phyloP scores from a whole-genome alignment of 495 filamentous ascomycete genomes.

The Neurospora tetrasperma region DNA sequence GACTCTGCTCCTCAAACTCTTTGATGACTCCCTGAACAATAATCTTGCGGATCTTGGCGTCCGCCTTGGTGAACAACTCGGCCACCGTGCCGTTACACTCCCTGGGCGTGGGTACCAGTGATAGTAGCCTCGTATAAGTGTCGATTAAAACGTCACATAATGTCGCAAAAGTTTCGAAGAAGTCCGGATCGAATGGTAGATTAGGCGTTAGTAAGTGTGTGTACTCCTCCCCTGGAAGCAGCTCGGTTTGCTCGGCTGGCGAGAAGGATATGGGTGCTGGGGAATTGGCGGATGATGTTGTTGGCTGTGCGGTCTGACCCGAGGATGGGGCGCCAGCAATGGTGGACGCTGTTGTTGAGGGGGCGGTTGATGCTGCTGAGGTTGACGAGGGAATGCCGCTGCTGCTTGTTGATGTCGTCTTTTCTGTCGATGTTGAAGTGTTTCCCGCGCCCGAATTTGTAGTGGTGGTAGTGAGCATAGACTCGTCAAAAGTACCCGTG shows the following conservation, averaged over 20 bases:
- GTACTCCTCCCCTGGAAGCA: conserved; percentile 68
- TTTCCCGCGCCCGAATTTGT: not conserved
- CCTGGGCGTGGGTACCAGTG: conserved; percentile 54
- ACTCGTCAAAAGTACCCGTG: not conserved
- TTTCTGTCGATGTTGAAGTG: not conserved
- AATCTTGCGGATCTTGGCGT: conserved; percentile 73
- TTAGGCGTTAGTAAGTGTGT: conserved; percentile 78
- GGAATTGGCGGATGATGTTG: conserved; percentile 10
- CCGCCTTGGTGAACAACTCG: conserved; percentile 84
- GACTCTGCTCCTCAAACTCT: conserved; percentile 85
- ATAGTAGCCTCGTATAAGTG: conserved; percentile 69
- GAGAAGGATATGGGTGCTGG: conserved; percentile 35
- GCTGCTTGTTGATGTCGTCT: not conserved
- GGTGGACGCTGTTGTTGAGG: conserved; percentile 9
- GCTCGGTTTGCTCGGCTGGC: conserved; percentile 34
- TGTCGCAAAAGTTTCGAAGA: conserved; percentile 94
- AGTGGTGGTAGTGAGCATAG: not conserved
- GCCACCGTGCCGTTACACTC: conserved; percentile 53
- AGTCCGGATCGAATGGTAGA: conserved; percentile 96
- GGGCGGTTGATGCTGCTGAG: conserved; percentile 27
- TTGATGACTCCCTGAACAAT: conserved; percentile 74
- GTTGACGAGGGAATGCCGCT: conserved; percentile 3
- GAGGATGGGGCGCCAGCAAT: not conserved
- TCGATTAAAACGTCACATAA: conserved; percentile 94
- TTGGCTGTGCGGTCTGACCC: not conserved